phyloP scores from a whole-genome alignment of 2,329 filamentous ascomycete genomes.

The Malbranchea zuffiana region DNA sequence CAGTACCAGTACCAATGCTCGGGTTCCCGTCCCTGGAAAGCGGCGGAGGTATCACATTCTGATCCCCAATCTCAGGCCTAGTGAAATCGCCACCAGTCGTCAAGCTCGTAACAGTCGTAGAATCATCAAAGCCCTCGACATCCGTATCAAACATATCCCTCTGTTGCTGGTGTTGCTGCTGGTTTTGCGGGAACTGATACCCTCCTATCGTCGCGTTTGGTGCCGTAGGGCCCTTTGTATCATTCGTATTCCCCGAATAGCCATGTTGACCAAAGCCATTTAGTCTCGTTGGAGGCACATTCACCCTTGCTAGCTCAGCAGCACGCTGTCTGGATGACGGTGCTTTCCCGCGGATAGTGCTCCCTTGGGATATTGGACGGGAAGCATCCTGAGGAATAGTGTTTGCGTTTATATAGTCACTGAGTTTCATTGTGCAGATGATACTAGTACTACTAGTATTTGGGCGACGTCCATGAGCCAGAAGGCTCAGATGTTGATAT shows the following conservation, averaged over 20 bases:
- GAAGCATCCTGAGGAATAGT: constrained; percentile 8
- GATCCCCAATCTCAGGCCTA: constrained; percentile 2
- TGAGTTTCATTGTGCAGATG: constrained; percentile 30
- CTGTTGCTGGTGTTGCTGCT: neutral
- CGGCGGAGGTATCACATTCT: neutral
- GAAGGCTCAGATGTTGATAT: neutral
- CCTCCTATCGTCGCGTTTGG: neutral
- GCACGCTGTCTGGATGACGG: constrained; percentile 21
- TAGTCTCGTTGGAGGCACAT: constrained; percentile 23
- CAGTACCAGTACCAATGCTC: no score
- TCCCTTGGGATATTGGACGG: constrained; percentile 22
- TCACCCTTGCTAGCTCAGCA: constrained; percentile 28
- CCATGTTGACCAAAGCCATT: constrained; percentile 10
- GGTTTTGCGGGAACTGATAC: neutral
- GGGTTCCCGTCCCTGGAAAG: no score
- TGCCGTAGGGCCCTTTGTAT: neutral
- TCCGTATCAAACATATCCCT: constrained; percentile 35
- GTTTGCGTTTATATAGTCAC: constrained; percentile 30
- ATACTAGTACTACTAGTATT: no score
- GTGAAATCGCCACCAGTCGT: constrained; percentile 24
- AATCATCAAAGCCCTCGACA: constrained; percentile 35
- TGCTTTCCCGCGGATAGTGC: constrained; percentile 16
- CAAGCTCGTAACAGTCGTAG: constrained; percentile 33
- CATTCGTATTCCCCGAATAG: neutral
- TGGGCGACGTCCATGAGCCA: neutral